Evolutionary conservation across 768 basidiomycete genomes (phyloP).

Genomic region (Terana coerulea): DNA sequence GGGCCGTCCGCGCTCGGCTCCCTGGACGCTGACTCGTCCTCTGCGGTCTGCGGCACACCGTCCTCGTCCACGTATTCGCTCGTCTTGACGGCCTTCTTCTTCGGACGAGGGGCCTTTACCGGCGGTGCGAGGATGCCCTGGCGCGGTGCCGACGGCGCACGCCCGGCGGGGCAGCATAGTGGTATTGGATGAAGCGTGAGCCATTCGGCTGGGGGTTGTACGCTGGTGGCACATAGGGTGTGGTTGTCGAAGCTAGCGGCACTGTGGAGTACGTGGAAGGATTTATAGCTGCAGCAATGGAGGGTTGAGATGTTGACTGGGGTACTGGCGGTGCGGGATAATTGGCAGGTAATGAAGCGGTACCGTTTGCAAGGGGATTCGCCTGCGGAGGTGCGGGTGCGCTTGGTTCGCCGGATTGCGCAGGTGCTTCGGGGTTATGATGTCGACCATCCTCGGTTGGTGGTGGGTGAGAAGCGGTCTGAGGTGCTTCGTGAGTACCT

Average conservation of each 20-base stretch:
- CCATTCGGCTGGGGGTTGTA: neutral
- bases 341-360: too few relatives aligned
- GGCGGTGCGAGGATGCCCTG: neutral
- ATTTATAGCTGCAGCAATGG: too few relatives aligned
- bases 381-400: too few relatives aligned
- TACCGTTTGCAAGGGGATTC: too few relatives aligned
- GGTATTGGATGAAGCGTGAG: neutral
- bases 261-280: too few relatives aligned
- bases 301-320: too few relatives aligned
- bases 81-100: neutral
- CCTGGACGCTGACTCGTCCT: neutral
- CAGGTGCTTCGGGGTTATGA: too few relatives aligned
- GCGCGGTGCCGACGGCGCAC: neutral
- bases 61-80: slow-evolving; percentile 1
- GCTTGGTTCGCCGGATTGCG: too few relatives aligned
- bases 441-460: too few relatives aligned
- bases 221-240: too few relatives aligned
- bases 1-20: neutral
- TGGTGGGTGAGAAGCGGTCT: neutral
- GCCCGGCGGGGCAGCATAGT: neutral
- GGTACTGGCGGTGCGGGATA: too few relatives aligned
- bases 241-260: too few relatives aligned
- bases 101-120: neutral
- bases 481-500: neutral
- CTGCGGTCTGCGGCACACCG: neutral